Evolutionary conservation across 306 rosid species (phyloP).

Genomic region (Prunus armeniaca): DNA sequence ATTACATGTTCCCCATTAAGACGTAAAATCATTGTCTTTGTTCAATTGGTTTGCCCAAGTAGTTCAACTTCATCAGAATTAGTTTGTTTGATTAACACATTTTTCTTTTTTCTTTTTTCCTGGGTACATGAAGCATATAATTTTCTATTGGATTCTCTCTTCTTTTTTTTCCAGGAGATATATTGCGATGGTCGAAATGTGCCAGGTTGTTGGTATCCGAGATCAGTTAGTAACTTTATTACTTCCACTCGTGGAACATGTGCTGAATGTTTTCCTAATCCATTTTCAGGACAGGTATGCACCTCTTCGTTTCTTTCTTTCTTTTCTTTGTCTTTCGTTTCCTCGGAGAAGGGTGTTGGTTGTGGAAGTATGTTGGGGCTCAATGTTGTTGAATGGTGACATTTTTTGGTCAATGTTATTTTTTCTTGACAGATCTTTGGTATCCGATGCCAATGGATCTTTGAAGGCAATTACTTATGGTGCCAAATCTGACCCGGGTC

Average conservation of each 20-base stretch:
- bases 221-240: slow-evolving; percentile 64
- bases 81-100: background rate
- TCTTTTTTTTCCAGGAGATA: slow-evolving; percentile 57
- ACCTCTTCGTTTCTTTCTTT: background rate
- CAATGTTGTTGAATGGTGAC: background rate
- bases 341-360: background rate
- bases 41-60: background rate
- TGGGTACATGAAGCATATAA: background rate
- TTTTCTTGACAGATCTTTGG: slow-evolving; percentile 45
- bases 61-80: background rate
- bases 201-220: slow-evolving; percentile 72
- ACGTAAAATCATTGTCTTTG: background rate
- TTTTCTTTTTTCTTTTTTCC: background rate
- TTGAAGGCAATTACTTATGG: slow-evolving; percentile 50
- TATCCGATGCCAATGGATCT: slow-evolving; percentile 35
- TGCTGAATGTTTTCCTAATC: slow-evolving; percentile 68
- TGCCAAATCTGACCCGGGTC: slow-evolving; percentile 41
- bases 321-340: background rate
- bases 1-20: background rate
- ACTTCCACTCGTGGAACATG: slow-evolving; percentile 74
- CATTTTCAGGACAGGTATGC: slow-evolving; percentile 82
- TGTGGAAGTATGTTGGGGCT: background rate
- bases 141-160: background rate
- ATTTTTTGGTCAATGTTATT: slow-evolving; percentile 17
- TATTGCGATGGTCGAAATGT: slow-evolving; percentile 91